These are phyloP conservation scores for Chytridium lagenaria DNA, from an alignment of 371 early-diverging fungal genomes.

Conservation along the genomic window DNA sequence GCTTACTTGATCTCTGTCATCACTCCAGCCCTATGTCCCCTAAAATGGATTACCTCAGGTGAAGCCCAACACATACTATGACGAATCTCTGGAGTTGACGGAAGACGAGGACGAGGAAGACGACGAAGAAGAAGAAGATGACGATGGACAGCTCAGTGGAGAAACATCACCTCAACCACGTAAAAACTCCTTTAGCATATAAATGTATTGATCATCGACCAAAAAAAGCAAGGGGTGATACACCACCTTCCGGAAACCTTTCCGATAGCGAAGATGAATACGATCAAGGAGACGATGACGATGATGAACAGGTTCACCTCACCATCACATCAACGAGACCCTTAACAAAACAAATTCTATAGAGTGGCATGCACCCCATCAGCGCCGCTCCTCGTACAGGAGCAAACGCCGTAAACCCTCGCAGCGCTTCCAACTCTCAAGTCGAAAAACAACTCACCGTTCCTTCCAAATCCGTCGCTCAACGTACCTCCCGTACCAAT, in stretches of 20 bases:
- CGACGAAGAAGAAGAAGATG: conserved; percentile 19
- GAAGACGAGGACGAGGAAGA: conserved; percentile 26
- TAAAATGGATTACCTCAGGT: too few relatives aligned
- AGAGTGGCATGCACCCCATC: conserved; percentile 30
- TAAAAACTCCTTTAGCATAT: not conserved
- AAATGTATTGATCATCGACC: not conserved
- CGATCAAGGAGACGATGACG: conserved; percentile 40
- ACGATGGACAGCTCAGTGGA: conserved; percentile 26
- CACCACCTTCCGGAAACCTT: conserved; percentile 48
- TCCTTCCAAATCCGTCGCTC: not conserved
- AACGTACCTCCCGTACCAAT: not conserved
- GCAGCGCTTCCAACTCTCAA: not conserved
- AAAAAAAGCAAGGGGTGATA: conserved; percentile 40
- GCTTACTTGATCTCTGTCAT: too few relatives aligned
- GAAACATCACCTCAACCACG: conserved; percentile 30
- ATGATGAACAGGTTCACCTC: conserved; percentile 25
- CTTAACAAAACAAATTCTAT: conserved; percentile 9
- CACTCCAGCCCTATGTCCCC: too few relatives aligned
- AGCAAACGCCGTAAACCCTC: not conserved
- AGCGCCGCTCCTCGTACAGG: not conserved
- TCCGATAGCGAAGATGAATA: conserved; percentile 47
- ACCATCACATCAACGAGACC: not conserved
- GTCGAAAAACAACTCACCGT: not conserved
- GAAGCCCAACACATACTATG: conserved; percentile 40
- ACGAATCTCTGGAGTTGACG: conserved; percentile 44